Percentiles rank a stretch among this genome's conserved stretches.
phyloP scores from a whole-genome alignment of 2,329 filamentous ascomycete species.

The Coniochaeta hoffmannii region DNA sequence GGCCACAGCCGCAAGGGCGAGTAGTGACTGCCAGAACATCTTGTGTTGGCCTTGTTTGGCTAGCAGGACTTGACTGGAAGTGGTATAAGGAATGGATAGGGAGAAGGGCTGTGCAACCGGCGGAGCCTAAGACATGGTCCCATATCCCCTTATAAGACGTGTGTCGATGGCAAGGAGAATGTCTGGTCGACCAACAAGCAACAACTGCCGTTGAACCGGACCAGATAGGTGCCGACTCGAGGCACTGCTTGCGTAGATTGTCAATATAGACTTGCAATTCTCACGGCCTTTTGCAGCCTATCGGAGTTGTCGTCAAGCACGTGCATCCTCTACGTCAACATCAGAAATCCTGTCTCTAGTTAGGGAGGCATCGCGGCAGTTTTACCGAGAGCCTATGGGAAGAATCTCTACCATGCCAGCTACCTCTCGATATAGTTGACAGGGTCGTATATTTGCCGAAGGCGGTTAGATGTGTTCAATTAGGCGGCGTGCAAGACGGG shows the following conservation, averaged over 20 bases:
- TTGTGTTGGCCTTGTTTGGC: neutral
- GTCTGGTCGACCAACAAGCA: neutral
- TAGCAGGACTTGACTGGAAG: neutral
- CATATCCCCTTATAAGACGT: neutral
- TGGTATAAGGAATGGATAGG: neutral
- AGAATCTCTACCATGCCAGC: neutral
- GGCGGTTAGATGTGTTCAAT: neutral
- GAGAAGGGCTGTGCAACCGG: neutral
- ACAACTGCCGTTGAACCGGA: neutral
- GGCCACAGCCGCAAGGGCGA: slow-evolving; percentile 20
- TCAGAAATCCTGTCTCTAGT: neutral
- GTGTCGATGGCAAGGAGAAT: neutral
- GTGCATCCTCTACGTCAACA: neutral
- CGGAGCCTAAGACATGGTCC: neutral
- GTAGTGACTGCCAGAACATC: slow-evolving; percentile 24
- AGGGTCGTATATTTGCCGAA: neutral
- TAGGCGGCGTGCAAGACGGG: neutral
- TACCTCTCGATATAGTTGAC: neutral
- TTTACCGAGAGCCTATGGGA: neutral
- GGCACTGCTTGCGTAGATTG: neutral
- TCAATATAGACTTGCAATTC: slow-evolving; percentile 1
- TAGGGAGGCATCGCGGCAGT: neutral
- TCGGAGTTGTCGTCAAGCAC: neutral
- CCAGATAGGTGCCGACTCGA: neutral
- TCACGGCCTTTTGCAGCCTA: neutral